phyloP scores from a whole-genome alignment of 1,284 basidiomycete genomes.

The Irpex sp. region DNA sequence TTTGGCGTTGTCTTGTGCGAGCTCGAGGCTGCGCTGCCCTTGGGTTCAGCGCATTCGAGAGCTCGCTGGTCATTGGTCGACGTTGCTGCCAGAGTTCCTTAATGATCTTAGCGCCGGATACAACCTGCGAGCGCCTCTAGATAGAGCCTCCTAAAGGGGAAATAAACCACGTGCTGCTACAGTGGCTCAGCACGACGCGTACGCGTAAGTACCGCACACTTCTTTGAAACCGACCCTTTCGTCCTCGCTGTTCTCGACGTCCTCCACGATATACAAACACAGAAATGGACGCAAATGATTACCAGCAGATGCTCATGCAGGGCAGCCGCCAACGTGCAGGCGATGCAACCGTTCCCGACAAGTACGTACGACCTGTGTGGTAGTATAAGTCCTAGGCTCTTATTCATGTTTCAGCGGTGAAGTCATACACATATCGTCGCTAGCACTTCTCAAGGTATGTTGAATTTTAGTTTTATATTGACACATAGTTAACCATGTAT shows the following conservation, averaged over 20 bases:
- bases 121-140: not conserved
- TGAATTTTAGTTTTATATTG: not conserved
- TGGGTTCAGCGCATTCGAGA: constrained; percentile 74
- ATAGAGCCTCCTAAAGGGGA: not conserved
- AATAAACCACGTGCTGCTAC: not conserved
- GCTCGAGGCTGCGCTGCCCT: constrained; percentile 40
- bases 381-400: not conserved
- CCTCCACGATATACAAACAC: constrained; percentile 3
- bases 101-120: not conserved
- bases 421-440: constrained; percentile 93
- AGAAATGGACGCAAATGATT: constrained; percentile 20
- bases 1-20: constrained; percentile 19
- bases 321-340: constrained; percentile 31
- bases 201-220: not conserved
- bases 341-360: constrained; percentile 66
- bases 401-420: constrained; percentile 66
- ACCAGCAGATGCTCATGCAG: constrained; percentile 54
- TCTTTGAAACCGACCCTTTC: constrained; percentile 3
- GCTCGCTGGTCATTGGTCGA: constrained; percentile 49
- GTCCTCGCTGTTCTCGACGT: constrained; percentile 7
- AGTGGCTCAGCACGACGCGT: not conserved
- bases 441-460: constrained; percentile 86
- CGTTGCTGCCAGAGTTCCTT: not conserved
- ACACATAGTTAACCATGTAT: not conserved
- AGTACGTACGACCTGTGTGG: constrained; percentile 41